A percentile compares a stretch with the other conserved stretches of the same genome.
phyloP scores from a whole-genome alignment of 371 early-diverging fungal species.

The Mucor irregularis region DNA sequence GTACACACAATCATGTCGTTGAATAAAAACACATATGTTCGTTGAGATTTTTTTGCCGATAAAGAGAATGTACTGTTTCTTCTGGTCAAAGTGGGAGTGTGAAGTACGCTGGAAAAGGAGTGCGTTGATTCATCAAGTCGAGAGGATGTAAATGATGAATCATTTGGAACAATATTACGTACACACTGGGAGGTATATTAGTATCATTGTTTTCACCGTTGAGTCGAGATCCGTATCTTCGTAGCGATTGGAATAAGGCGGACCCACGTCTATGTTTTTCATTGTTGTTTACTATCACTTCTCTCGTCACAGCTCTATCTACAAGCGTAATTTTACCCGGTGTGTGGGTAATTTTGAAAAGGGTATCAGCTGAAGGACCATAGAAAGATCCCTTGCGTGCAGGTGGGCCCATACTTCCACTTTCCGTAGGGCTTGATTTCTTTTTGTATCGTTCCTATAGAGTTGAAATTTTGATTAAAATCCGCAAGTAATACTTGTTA shows the following conservation, averaged over 20 bases:
- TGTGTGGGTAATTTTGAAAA: constrained; percentile 24
- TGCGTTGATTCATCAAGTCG: background rate
- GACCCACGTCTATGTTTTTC: constrained; percentile 16
- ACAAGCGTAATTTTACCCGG: constrained; percentile 31
- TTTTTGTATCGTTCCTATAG: constrained; percentile 39
- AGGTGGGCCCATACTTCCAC: constrained; percentile 5
- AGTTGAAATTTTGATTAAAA: no score
- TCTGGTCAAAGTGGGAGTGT: constrained; percentile 12
- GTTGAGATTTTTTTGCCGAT: constrained; percentile 7
- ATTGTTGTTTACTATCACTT: background rate
- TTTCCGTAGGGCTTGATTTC: constrained; percentile 44
- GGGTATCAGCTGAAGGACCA: constrained; percentile 23
- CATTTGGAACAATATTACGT: no score
- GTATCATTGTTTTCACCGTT: background rate
- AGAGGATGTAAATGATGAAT: no score
- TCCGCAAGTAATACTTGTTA: no score
- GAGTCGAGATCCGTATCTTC: constrained; percentile 7
- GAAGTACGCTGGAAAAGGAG: constrained; percentile 2
- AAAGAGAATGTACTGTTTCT: constrained; percentile 21
- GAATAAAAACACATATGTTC: constrained; percentile 40
- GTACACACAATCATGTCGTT: constrained; percentile 42
- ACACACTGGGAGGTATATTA: no score
- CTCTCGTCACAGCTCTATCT: constrained; percentile 16
- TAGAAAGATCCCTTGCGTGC: constrained; percentile 10
- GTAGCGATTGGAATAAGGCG: constrained; percentile 19